Evolutionary conservation across 2,329 filamentous ascomycete species (phyloP), one percentile per base, ranked within the genome.

Genomic region (Fusarium temperatum): DNA sequence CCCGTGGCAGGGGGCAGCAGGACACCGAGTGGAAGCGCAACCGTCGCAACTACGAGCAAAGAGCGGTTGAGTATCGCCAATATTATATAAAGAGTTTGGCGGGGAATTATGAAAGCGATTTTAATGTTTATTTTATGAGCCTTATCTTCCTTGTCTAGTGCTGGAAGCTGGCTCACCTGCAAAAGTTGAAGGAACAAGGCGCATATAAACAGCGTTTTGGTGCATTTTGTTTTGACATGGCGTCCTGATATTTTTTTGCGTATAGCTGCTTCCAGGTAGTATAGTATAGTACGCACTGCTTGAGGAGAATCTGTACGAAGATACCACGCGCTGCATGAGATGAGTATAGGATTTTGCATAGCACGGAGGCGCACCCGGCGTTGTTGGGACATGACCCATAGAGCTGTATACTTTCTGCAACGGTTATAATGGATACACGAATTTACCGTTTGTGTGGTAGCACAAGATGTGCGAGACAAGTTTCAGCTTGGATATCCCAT

Each of bases 21-120:
- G 50, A 74, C 74, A 54, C 64, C 68, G 9, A 75, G 76, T 39
- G 76, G 71, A 55, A 69, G 73, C 38, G 41, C 55, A 32, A 58
- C 63, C 26, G 57, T 57, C 11, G 58, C 62, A 45, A 58, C 68
- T n/a, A 78, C 69, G 24, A 74, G 69, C 55, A 79, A 78, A 53
- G 81, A 82, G 48, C 80, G 81, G n/a, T 70, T 85, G 58, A 85
- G 83, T 72, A 85, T 85, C 72, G 83, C 83, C 17, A 85, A 86
- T 54, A 86, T 86, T n/a, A 86, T 86, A 36, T 86, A 73, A 78
- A 30, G 41, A 55, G 32, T 17, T 32, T 55, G 51, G 38, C 10
- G n/a, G 56, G 38, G 41, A 35, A 30, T 61, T 42, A 67, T 39
- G 69, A 66, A 42, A 57, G 57, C 47, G 47, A 65, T 66, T 59